Base-by-base conservation (phyloP, 208 protist genomes). In the Herpetomonas tarakana region DNA sequence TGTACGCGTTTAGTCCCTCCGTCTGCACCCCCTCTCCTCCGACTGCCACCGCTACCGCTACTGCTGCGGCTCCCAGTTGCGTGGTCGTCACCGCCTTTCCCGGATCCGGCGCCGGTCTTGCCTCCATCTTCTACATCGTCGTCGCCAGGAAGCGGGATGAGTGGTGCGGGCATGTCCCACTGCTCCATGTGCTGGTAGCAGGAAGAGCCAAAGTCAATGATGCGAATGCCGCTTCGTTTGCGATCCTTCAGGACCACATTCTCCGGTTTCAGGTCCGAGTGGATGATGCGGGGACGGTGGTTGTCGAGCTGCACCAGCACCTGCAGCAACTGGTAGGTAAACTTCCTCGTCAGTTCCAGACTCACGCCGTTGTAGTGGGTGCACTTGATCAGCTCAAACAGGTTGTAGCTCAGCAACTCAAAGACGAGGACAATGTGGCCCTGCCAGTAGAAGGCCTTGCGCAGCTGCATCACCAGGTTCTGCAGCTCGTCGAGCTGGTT, bases 181-280 rank as follows among this genome's bases (percentile, higher is more conserved):
- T 58, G 18, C 6, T 46, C 6, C 28, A 60, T 51, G 27, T 65
- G 62, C 68, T 88, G 64, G 63, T 93, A 96, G 66, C 97, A 99
- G n/a, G 93, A 84, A 25, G 83, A 97, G 28, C 98, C 98, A 81
- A 99, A 99, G 74, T 99, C 98, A 56, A 99, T 99, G 0, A 96
- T 69, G 22, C 80, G 81, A 65, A 99, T 98, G 9, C 78, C 91
- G 50, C 76, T 96, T 3, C 95, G 71, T 38, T 88, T 93, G n/a
- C 76, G 83, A 60, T 94, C 62, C 21, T 74, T 72, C 58, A 98
- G 77, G 24, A 98, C 77, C 30, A 98, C 87, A 74, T 98, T 98
- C 74, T 98, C 94, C 16, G 93, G 93, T 77, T 99, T 99, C 28
- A 99, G 65, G 70, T 99, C 98, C 58, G 97, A 98, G 71, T 99